Evolutionary conservation across 495 filamentous ascomycete genomes (phyloP).

Genomic region (Penicillium ochrochloron): DNA sequence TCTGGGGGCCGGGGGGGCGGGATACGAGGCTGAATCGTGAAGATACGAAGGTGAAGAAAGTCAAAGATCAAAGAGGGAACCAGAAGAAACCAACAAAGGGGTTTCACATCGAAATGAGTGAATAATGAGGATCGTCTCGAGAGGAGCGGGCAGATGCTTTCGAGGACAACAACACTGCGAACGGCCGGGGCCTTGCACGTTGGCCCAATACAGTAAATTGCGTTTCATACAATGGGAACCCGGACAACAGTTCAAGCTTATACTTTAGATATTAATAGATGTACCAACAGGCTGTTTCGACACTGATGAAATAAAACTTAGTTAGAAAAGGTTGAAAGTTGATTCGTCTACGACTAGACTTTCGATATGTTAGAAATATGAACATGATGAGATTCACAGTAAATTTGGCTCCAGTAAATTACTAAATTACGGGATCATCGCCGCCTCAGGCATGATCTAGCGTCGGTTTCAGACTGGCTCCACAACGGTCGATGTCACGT

Average conservation of each 20-base stretch:
- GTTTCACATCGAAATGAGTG: neutral
- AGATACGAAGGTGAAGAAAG: slow-evolving; percentile 3
- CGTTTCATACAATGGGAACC: slow-evolving; percentile 3
- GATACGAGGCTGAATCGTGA: slow-evolving; percentile 12
- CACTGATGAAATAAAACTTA: neutral
- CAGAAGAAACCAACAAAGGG: neutral
- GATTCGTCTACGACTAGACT: neutral
- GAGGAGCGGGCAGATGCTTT: neutral
- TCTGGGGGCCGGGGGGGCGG: slow-evolving; percentile 23
- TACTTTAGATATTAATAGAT: neutral
- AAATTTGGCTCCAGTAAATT: neutral
- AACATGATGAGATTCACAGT: neutral
- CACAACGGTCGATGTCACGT: neutral
- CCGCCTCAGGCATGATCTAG: slow-evolving; percentile 2
- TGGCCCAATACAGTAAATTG: neutral
- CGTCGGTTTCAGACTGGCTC: neutral
- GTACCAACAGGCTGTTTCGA: neutral
- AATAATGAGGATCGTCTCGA: slow-evolving; percentile 5
- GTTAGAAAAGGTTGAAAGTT: neutral
- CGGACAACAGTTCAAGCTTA: neutral
- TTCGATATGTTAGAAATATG: neutral
- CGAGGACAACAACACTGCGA: slow-evolving; percentile 10
- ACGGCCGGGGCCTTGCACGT: neutral
- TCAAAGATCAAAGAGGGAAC: neutral
- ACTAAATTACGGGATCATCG: neutral